Conservation (phyloP, 2,329 filamentous ascomycete species). For the Calonectria crousiana region DNA sequence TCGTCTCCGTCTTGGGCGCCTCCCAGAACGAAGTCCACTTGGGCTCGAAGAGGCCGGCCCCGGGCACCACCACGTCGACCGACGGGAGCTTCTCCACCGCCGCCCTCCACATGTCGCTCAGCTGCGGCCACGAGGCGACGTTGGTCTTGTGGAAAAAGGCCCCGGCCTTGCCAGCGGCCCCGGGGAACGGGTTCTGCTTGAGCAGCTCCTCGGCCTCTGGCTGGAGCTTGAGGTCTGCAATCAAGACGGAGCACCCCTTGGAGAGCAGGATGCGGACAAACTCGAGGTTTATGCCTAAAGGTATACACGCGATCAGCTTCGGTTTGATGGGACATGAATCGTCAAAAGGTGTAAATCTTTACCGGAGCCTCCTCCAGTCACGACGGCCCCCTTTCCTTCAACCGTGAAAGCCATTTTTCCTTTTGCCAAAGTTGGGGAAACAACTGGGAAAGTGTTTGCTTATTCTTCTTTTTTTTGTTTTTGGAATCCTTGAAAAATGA, state of each 20-base stretch:
- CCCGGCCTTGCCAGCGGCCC: slow-evolving; percentile 34
- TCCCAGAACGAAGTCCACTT: slow-evolving; percentile 52
- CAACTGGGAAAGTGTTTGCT: neutral
- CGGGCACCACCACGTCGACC: slow-evolving; percentile 53
- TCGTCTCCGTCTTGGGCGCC: slow-evolving; percentile 46
- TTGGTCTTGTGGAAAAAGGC: slow-evolving; percentile 53
- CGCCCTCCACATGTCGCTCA: slow-evolving; percentile 46
- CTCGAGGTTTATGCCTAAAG: slow-evolving; percentile 52
- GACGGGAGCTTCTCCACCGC: slow-evolving; percentile 44
- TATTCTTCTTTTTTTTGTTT: too few species aligned
- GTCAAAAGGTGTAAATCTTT: neutral
- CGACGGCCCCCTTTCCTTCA: slow-evolving; percentile 34
- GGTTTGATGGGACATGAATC: too few species aligned
- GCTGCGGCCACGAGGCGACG: slow-evolving; percentile 52
- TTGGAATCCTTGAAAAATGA: neutral
- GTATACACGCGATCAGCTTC: neutral
- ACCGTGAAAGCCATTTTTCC: slow-evolving; percentile 27
- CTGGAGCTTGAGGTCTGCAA: slow-evolving; percentile 51
- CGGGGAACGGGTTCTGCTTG: slow-evolving; percentile 45
- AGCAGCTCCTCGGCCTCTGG: slow-evolving; percentile 51
- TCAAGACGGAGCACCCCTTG: slow-evolving; percentile 52
- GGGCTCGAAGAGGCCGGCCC: slow-evolving; percentile 54
- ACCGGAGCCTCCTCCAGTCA: slow-evolving; percentile 42
- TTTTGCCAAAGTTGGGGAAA: neutral
- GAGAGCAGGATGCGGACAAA: slow-evolving; percentile 50